These are phyloP conservation scores for Boletus bicolor DNA, from an alignment of 768 basidiomycete species.

Conservation along the genomic window DNA sequence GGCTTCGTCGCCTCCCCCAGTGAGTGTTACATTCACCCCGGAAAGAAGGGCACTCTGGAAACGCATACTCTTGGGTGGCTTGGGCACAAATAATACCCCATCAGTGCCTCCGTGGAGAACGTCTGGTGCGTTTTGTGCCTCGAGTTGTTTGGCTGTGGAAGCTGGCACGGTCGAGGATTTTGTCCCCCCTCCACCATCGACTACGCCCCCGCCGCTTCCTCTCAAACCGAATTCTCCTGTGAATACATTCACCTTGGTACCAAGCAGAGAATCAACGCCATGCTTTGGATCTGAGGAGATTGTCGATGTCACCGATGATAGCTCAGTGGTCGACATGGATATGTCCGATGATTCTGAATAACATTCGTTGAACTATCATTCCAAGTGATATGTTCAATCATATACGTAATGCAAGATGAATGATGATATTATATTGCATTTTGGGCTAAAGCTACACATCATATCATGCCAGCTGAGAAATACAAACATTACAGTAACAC, in stretches of 20 bases:
- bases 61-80: slow-evolving; percentile 28
- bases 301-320: slow-evolving; percentile 3
- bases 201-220: slow-evolving; percentile 33
- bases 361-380: background rate
- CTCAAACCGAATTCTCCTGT: slow-evolving; percentile 13
- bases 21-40: slow-evolving; percentile 32
- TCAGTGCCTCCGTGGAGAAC: slow-evolving; percentile 24
- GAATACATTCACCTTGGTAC: background rate
- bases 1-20: slow-evolving; percentile 25
- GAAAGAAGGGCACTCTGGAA: slow-evolving; percentile 43
- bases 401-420: background rate
- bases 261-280: background rate
- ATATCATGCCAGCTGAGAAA: slow-evolving; percentile 17
- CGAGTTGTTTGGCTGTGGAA: background rate
- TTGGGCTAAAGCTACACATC: slow-evolving; percentile 27
- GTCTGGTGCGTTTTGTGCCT: slow-evolving; percentile 15
- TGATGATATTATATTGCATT: slow-evolving; percentile 2
- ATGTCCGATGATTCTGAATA: slow-evolving; percentile 28
- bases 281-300: background rate
- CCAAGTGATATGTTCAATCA: background rate
- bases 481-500: slow-evolving; percentile 20
- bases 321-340: slow-evolving; percentile 24
- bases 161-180: slow-evolving; percentile 9
- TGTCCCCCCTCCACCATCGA: slow-evolving; percentile 34
- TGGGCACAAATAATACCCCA: background rate